Evolutionary conservation across 352 stramenopile species (phyloP).

Genomic region (Phytophthora melonis): DNA sequence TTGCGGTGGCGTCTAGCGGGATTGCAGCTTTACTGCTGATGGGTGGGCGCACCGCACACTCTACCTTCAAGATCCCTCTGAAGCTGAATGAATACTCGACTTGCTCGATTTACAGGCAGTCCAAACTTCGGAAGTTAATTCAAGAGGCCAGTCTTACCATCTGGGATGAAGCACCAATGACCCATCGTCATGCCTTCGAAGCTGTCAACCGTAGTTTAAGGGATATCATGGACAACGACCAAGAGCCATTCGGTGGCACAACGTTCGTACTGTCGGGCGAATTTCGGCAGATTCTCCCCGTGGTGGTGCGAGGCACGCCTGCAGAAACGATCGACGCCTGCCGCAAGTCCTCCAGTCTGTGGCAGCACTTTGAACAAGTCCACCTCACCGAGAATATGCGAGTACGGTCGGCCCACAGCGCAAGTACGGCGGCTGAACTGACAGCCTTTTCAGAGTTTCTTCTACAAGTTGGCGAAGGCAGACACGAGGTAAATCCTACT

Average conservation of each 20-base stretch:
- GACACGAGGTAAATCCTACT: not conserved
- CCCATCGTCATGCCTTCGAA: too few species aligned
- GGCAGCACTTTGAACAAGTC: conserved; percentile 8
- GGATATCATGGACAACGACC: too few species aligned
- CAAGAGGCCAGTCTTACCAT: too few species aligned
- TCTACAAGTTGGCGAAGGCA: conserved; percentile 14
- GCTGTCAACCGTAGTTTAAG: too few species aligned
- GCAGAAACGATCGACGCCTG: conserved; percentile 22
- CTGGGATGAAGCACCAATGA: too few species aligned
- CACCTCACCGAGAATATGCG: conserved; percentile 18
- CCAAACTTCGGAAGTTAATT: too few species aligned
- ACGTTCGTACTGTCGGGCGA: conserved; percentile 28
- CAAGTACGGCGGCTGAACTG: not conserved
- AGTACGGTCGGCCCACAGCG: not conserved
- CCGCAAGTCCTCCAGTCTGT: conserved; percentile 10
- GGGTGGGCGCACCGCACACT: too few species aligned
- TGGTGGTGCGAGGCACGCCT: conserved; percentile 5
- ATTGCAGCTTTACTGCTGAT: not conserved
- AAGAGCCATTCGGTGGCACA: too few species aligned
- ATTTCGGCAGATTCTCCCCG: conserved; percentile 31
- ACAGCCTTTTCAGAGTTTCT: not conserved
- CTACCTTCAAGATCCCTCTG: too few species aligned
- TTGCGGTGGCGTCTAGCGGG: not conserved
- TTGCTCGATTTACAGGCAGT: too few species aligned
- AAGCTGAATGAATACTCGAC: too few species aligned